Evolutionary conservation across 345 rosid species (phyloP), one percentile per base, ranked within the genome.

Genomic region (Schrenkiella parvula): DNA sequence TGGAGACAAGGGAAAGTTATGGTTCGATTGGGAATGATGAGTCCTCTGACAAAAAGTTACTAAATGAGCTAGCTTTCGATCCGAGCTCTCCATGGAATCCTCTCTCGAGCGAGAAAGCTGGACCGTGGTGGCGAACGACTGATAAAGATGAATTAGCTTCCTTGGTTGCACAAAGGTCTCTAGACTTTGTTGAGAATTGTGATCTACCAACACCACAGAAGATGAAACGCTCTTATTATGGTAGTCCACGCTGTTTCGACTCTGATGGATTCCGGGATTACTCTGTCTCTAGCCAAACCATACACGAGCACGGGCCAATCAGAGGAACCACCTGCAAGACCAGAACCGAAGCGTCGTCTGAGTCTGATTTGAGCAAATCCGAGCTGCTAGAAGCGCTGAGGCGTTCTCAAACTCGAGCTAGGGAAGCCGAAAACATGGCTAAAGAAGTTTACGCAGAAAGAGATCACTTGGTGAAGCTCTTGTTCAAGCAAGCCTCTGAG

Each of bases 401-500:
- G 29, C 97, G 81, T 72, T 95, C 99, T 39, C 99, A 95, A 81
- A 90, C 99, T 10, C 88, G 99, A 18, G 98, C 99, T 29, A 88
- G 99, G 76, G 92, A 95, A 82, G 98, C 99, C 3, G 99, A 95
- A 77, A 86, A 83, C 50, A 88, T 88, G 48, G 99, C 95, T n/a
- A 79, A 85, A 80, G 84, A 84, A 74, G 97, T 87, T 4, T 65
- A 76, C 48, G 90, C 86, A 0, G 99, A 95, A 81, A 95, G 88
- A 80, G 98, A 90, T 64, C 85, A 92, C 64, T 66, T 90, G 55
- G 68, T 92, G 41, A 85, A 81, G 82, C 91, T 95, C 66, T 82
- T 95, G 82, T 81, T 95, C 58, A 88, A 79, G 82, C 99, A 95
- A 83, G 98, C 99, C 23, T 87, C 97, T 0, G 96, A 92, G 81